Conservation (phyloP, 2,329 filamentous ascomycete genomes). For the Sporothrix dimorphospora region DNA sequence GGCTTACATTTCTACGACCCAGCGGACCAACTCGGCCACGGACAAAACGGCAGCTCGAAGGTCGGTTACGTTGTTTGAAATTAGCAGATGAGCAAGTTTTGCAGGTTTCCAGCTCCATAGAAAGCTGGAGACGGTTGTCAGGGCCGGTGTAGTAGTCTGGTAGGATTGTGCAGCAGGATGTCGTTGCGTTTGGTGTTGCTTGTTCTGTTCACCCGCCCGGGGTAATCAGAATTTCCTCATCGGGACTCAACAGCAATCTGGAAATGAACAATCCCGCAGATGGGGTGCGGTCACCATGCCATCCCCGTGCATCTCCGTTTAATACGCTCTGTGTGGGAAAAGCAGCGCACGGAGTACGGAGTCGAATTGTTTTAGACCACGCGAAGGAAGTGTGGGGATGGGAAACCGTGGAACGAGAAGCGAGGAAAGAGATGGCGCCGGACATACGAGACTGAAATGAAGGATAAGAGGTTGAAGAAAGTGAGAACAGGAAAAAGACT, state of each 20-base stretch:
- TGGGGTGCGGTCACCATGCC: not conserved
- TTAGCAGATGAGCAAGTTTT: not conserved
- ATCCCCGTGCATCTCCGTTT: not conserved
- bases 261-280: not conserved
- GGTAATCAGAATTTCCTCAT: constrained; percentile 24
- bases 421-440: no score
- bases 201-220: not conserved
- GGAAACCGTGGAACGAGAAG: no score
- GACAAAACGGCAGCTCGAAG: not conserved
- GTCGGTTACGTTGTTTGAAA: no score
- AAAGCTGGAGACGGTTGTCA: no score
- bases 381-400: no score
- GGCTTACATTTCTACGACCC: not conserved
- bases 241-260: not conserved
- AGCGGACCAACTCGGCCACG: not conserved
- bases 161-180: no score
- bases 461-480: not conserved
- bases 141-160: no score
- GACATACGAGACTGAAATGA: not conserved
- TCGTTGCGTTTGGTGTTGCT: not conserved
- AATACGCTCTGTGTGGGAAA: not conserved
- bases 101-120: not conserved
- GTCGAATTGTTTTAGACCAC: no score
- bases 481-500: not conserved
- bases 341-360: not conserved